Evolutionary conservation across 2,329 filamentous ascomycete genomes (phyloP).

Genomic region (Talaromyces sp.): DNA sequence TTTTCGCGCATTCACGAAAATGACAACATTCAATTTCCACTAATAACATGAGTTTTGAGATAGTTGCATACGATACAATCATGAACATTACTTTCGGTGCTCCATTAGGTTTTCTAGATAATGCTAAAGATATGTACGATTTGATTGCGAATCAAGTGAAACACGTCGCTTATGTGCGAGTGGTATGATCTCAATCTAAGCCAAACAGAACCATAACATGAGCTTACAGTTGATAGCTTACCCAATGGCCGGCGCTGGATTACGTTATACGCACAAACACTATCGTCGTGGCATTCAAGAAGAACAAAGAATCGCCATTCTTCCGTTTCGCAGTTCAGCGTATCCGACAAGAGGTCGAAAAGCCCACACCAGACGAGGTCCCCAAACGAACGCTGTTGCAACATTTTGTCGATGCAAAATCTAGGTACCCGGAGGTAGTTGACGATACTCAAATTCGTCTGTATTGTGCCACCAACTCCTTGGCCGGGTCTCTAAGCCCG

Average conservation of each 20-base stretch:
- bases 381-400: slow-evolving; percentile 9
- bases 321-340: slow-evolving; percentile 13
- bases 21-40: not conserved
- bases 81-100: slow-evolving; percentile 14
- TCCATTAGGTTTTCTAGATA: slow-evolving; percentile 8
- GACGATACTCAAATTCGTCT: slow-evolving; percentile 14
- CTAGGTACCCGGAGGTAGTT: slow-evolving; percentile 7
- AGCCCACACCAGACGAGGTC: slow-evolving; percentile 1
- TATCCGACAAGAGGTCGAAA: slow-evolving; percentile 7
- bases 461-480: slow-evolving; percentile 9
- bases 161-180: slow-evolving; percentile 13
- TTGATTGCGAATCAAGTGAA: slow-evolving; percentile 12
- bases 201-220: not conserved
- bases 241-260: slow-evolving; percentile 11
- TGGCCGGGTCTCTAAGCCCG: slow-evolving; percentile 12
- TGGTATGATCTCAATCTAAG: not conserved
- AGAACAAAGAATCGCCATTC: slow-evolving; percentile 12
- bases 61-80: slow-evolving; percentile 14
- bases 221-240: slow-evolving; percentile 6
- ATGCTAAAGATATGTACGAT: slow-evolving; percentile 13
- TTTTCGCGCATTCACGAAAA: not conserved
- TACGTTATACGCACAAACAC: slow-evolving; percentile 11
- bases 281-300: slow-evolving; percentile 5
- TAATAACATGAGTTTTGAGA: not conserved
- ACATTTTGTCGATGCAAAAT: slow-evolving; percentile 13